Percentiles rank a stretch among this genome's conserved stretches.
Conservation (phyloP, 371 early-diverging fungal genomes). For the Nosema granulosis region DNA sequence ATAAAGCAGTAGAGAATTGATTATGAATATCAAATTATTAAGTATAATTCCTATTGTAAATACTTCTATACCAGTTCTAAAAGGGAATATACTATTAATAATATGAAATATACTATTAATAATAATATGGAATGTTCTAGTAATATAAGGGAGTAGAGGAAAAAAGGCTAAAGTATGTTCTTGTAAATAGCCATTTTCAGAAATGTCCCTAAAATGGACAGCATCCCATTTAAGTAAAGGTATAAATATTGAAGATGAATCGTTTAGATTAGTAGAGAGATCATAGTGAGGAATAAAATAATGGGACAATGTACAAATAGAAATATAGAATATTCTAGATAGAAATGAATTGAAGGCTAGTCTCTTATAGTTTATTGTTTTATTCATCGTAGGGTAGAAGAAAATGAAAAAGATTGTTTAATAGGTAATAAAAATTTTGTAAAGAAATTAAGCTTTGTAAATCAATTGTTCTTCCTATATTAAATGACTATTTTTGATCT, state of each 20-base stretch:
- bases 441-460: no score
- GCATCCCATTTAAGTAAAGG: slow-evolving; percentile 66
- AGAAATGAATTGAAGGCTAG: background rate
- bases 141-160: slow-evolving; percentile 58
- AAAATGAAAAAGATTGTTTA: no score
- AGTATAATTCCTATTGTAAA: slow-evolving; percentile 59
- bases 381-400: no score
- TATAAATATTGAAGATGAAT: slow-evolving; percentile 13
- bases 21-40: slow-evolving; percentile 48
- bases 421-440: no score
- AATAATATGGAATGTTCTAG: background rate
- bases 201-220: slow-evolving; percentile 61
- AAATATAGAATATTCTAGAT: slow-evolving; percentile 45
- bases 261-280: slow-evolving; percentile 43
- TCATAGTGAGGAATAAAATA: slow-evolving; percentile 50
- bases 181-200: slow-evolving; percentile 56
- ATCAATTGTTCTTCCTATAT: no score
- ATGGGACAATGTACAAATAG: slow-evolving; percentile 25
- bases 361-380: no score
- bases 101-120: background rate
- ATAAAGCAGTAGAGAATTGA: slow-evolving; percentile 54
- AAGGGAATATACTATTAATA: background rate
- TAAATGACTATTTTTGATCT: no score
- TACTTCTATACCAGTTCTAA: no score
- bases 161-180: slow-evolving; percentile 66